Evolutionary conservation across 2,329 filamentous ascomycete species (phyloP), one percentile per base, ranked within the genome.

Genomic region (Xylaria digitata): DNA sequence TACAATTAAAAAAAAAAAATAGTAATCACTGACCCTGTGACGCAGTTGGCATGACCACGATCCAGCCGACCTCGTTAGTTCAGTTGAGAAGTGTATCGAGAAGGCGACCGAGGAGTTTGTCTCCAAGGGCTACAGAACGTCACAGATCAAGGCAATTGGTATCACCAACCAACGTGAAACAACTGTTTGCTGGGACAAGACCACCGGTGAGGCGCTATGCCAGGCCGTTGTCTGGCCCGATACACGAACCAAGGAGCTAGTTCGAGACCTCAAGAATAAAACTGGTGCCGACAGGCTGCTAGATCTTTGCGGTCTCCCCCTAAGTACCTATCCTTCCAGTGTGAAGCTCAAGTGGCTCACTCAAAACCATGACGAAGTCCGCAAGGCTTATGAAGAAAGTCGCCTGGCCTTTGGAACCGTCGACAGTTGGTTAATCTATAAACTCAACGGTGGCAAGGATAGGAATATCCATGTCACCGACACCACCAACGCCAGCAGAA

Each of bases 141-240:
- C 85, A 60, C 86, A 91, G 73, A 92, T 97, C 75, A 90, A 87
- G 77, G 87, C 91, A 11, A 85, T 97, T 71, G 94, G 94, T 63
- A 92, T 97, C 77, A 96, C 93, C 66, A 96, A 94, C 80, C 93
- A 97, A 82, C 89, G 94, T 77, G 94, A 97, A 80, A 97, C 94
- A 1, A 92, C 91, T 1, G 84, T 97, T 1, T 89, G 94, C 30
- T 97, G 93, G 93, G 92, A 97, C 78, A 87, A 85, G 74, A 85
- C 86, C 71, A 96, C 92, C 0, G 94, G 94, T 70, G 86, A 96
- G 78, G 89, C 93, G 3, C 82, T 97, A 17, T 86, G 92, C 81
- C 94, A 95, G 75, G 93, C 93, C 65, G 91, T 97, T 67, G 94
- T 93, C 50, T 97, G 94, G 93, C 91, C 93, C 34, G 94, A 97